A percentile compares a stretch with the other conserved stretches of the same genome.
phyloP scores from a whole-genome alignment of 768 basidiomycete species.

The Phylloporus sp. region DNA sequence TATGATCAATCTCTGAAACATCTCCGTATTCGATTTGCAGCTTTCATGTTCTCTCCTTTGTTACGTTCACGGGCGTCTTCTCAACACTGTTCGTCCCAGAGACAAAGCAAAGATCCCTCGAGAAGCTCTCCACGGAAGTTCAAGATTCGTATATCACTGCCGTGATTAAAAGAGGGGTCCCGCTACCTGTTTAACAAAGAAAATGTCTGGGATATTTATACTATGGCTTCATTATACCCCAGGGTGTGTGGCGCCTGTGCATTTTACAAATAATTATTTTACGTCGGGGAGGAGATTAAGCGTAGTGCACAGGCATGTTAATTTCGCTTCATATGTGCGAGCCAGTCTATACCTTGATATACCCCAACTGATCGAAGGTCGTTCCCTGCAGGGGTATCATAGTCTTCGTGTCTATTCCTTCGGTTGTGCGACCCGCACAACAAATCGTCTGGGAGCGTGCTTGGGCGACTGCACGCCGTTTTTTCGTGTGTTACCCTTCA shows the following conservation, averaged over 20 bases:
- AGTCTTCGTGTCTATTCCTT: constrained; percentile 54
- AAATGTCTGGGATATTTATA: background rate
- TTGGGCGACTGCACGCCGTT: constrained; percentile 13
- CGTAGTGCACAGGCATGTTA: background rate
- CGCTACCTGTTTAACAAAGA: background rate
- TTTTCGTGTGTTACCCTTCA: background rate
- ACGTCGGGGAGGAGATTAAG: background rate
- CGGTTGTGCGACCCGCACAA: constrained; percentile 1
- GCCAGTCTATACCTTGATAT: constrained; percentile 82
- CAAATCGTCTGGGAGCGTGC: constrained; percentile 17
- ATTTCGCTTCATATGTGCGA: constrained; percentile 41
- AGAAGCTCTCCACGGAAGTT: constrained; percentile 69
- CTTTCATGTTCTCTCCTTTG: constrained; percentile 73
- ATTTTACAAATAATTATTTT: background rate
- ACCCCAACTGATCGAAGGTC: constrained; percentile 84
- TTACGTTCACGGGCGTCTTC: constrained; percentile 82
- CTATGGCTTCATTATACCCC: no score
- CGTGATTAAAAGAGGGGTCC: constrained; percentile 13
- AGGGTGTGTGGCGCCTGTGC: no score
- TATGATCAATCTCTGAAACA: background rate
- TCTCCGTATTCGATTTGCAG: constrained; percentile 28
- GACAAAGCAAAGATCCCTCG: constrained; percentile 62
- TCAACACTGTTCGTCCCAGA: constrained; percentile 83
- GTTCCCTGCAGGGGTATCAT: constrained; percentile 50
- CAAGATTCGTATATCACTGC: constrained; percentile 56